Evolutionary conservation across 2,329 filamentous ascomycete genomes (phyloP), one percentile per base, ranked within the genome.

Genomic region (Aspergillus sergii): DNA sequence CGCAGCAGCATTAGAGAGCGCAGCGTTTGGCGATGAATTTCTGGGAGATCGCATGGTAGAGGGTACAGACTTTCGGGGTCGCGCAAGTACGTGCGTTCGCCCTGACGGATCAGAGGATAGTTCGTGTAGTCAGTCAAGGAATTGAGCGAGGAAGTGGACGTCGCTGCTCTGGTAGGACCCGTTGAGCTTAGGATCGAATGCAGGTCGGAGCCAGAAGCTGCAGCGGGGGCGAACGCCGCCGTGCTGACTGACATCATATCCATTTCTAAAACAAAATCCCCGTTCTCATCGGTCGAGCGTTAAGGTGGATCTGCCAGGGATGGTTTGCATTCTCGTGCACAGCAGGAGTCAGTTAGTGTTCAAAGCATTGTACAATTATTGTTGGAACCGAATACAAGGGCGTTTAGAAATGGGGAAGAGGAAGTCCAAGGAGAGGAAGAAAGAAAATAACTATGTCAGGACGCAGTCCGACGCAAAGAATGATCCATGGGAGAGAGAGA

Each of bases 11-110:
- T 85, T 68, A 96, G 84, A 0, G 94, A 96, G 64, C 92, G 88
- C 61, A 97, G 82, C 55, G 89, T 93, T 78, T 97, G 94, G 62
- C 94, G 88, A 78, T 97, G 93, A 56, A 96, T 86, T 79, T 97
- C 94, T 46, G 89, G 83, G 46, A 97, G 85, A 79, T 97, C 94
- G 80, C 91, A 90, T 45, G 94, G 94, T 2, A 97, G 83, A n/a
- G 93, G 93, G 72, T 98, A 97, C 9, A 87, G 81, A 34, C 91
- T 80, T 2, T 86, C 83, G 10, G 85, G 82, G 72, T 96, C 92
- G 73, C 91, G 88, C 67, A 96, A 86, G 78, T 94, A 97, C 54
- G 90, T 90, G 62, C 93, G 90, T 58, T 92, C 92, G 80, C 95
- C 90, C 72, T 90, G 89, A 67, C 89, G 81, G 68, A 91, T 81